Percentiles rank a stretch among this genome's conserved stretches.
Evolutionary conservation across 2,329 filamentous ascomycete species (phyloP).

Genomic region (Microcyclospora tardicrescens): DNA sequence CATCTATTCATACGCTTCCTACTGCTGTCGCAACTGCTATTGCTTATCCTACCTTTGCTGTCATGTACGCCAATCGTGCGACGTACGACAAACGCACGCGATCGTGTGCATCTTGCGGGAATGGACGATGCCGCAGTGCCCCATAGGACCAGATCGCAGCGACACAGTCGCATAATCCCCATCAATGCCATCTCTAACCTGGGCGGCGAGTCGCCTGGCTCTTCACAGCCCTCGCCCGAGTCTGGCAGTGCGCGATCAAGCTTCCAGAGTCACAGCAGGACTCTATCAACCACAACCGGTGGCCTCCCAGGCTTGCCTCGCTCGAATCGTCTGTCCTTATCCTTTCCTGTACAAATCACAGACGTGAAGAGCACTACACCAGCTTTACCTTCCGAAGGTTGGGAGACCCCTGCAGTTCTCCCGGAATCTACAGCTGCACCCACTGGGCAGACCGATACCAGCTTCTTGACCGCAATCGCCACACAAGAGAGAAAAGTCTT

Average conservation of each 20-base stretch:
- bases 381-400: slow-evolving; percentile 14
- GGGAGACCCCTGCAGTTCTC: slow-evolving; percentile 14
- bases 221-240: no score
- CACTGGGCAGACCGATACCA: slow-evolving; percentile 22
- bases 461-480: slow-evolving; percentile 79
- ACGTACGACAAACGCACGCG: no score
- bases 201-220: no score
- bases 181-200: no score
- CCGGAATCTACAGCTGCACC: slow-evolving; percentile 37
- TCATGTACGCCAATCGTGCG: no score
- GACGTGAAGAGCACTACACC: background rate
- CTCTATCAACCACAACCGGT: slow-evolving; percentile 14
- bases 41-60: no score
- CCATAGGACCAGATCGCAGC: no score
- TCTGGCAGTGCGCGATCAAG: slow-evolving; percentile 4
- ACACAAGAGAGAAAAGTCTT: slow-evolving; percentile 83
- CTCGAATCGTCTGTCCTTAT: slow-evolving; percentile 35
- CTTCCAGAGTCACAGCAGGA: slow-evolving; percentile 18
- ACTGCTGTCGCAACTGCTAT: no score
- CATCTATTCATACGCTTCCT: no score
- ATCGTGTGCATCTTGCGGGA: no score
- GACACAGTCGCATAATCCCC: no score
- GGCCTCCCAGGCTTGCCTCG: slow-evolving; percentile 1
- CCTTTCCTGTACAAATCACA: slow-evolving; percentile 32
- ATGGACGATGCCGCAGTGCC: no score